Conservation (phyloP, 116 monocot genomes). For the Zostera marina region DNA sequence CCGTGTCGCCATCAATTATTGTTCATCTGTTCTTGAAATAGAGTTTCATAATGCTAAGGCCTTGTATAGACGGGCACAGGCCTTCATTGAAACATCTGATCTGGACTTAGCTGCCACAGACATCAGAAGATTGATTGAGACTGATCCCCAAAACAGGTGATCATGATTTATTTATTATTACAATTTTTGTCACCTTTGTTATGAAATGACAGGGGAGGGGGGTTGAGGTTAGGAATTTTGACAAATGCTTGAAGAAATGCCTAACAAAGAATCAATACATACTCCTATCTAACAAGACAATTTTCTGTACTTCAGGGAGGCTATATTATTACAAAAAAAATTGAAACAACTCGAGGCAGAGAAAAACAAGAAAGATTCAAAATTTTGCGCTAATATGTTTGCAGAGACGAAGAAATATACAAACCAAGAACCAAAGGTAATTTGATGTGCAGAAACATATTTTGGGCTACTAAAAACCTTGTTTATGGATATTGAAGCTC, state of each 20-base stretch:
- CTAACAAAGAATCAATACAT: background rate
- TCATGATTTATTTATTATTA: background rate
- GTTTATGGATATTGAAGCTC: no score
- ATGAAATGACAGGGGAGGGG: background rate
- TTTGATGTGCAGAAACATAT: background rate
- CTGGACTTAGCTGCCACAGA: constrained; percentile 40
- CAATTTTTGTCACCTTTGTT: background rate
- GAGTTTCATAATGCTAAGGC: constrained; percentile 53
- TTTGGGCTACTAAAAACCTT: background rate
- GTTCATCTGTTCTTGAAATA: constrained; percentile 43
- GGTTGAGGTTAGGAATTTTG: background rate
- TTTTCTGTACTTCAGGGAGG: constrained; percentile 18
- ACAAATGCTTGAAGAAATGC: background rate
- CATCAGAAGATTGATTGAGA: constrained; percentile 42
- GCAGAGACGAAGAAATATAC: constrained; percentile 33
- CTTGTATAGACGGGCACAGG: constrained; percentile 61
- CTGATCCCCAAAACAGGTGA: constrained; percentile 54
- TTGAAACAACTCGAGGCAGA: constrained; percentile 31
- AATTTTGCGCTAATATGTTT: constrained; percentile 42
- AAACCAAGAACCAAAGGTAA: constrained; percentile 28
- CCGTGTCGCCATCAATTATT: constrained; percentile 23
- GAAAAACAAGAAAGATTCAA: constrained; percentile 37
- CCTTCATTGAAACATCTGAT: constrained; percentile 39
- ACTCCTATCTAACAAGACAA: background rate
- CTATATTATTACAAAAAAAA: constrained; percentile 22